Evolutionary conservation across 2,329 filamentous ascomycete genomes (phyloP).

Genomic region (Trichoderma sp.): DNA sequence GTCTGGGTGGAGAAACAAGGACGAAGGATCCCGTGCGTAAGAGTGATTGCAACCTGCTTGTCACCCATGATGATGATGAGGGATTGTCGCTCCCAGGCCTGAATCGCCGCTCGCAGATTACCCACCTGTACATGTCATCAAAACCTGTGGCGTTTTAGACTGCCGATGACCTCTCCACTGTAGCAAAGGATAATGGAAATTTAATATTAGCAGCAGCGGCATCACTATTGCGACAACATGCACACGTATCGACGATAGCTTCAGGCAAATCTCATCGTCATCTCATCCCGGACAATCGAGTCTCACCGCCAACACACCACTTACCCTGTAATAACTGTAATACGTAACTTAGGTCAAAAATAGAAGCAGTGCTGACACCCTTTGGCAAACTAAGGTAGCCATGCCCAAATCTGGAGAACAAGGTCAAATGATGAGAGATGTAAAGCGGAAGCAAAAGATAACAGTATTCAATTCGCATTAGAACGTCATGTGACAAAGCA

Average conservation of each 20-base stretch:
- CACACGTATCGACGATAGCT: background rate
- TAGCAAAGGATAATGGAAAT: background rate
- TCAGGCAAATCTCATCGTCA: background rate
- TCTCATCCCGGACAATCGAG: background rate
- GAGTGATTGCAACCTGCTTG: background rate
- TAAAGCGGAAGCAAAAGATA: background rate
- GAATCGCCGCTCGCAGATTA: background rate
- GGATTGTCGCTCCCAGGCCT: background rate
- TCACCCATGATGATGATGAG: background rate
- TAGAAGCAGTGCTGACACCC: slow-evolving; percentile 9
- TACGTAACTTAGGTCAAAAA: background rate
- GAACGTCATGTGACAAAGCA: background rate
- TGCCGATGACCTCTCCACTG: background rate
- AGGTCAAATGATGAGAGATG: background rate
- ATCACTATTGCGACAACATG: background rate
- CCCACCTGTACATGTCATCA: background rate
- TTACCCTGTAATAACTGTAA: background rate
- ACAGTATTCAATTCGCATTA: background rate
- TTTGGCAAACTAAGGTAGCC: background rate
- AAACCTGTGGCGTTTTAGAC: background rate
- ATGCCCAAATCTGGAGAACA: background rate
- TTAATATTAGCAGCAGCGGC: background rate
- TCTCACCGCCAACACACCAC: background rate
- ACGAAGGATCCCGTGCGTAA: background rate
- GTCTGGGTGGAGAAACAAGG: background rate